Base-by-base conservation (phyloP, 441 rosid genomes). In the Gossypium davidsonii region DNA sequence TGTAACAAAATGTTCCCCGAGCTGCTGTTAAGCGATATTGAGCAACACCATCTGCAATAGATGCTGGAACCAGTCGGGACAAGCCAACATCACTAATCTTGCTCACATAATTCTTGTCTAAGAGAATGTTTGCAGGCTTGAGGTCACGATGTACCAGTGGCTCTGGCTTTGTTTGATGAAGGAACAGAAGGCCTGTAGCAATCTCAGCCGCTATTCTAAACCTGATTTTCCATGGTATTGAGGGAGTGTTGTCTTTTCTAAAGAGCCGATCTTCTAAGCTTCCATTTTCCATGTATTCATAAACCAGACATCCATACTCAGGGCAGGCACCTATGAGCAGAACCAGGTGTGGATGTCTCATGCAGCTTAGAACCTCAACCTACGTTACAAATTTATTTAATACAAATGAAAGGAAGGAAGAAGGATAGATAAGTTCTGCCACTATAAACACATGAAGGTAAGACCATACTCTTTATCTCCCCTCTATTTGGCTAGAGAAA, bases 301-400 rank as follows among this genome's bases (percentile, higher is more conserved):
- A 92, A 26, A 92, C 89, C 0, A 94, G 83, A 76, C 91, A 88
- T 48, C 97, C 95, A 34, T 86, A 86, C 76, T 87, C 93, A 0
- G 97, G 93, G 80, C 98, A 94, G 69, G 94, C 91, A 39, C 97
- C 98, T 0, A 94, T 84, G 52, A 94, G 88, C 66, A 88, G 77
- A 74, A 94, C 95, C 91, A 94, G 80, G 74, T 91, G 77, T 17
- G 97, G 94, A 71, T 94, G 97, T 64, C 93, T 81, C 82, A 89
- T 85, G 80, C 82, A 59, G 80, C 94, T 85, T 61, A 94, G 77
- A 74, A 90, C 90, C 72, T 88, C 94, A 81, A 94, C 80, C 97
- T 93, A 74, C 78, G 48, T 46, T 46, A 23, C 62, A 25, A 51
- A 46, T 37, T 62, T 37, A 23, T 58, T 44, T 14, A 14, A 23